phyloP scores from a whole-genome alignment of 805 yeast species.

The Allodekkera sacchari region DNA sequence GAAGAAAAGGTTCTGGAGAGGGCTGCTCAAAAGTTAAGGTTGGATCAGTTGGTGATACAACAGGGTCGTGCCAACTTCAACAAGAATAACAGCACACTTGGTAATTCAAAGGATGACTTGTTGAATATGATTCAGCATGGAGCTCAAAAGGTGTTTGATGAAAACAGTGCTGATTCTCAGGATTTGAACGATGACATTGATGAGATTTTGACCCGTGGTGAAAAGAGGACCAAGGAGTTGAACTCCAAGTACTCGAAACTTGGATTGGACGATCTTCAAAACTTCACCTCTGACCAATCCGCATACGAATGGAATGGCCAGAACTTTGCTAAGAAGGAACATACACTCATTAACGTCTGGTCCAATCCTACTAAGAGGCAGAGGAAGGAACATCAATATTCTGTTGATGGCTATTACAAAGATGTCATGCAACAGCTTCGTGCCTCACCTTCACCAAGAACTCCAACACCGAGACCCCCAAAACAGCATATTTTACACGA shows the following conservation, averaged over 20 bases:
- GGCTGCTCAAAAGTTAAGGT: conserved; percentile 87
- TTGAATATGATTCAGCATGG: conserved; percentile 96
- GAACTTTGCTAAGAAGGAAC: conserved; percentile 56
- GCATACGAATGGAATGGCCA: conserved; percentile 98
- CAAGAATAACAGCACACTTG: conserved; percentile 34
- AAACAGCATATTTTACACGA: conserved; percentile 58
- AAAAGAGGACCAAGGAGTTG: conserved; percentile 68
- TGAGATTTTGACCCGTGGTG: conserved; percentile 69
- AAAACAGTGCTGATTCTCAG: conserved; percentile 13
- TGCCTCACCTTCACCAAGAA: conserved; percentile 31
- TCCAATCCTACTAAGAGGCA: conserved; percentile 71
- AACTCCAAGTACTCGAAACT: conserved; percentile 77
- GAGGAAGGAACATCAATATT: conserved; percentile 69
- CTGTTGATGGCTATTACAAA: conserved; percentile 68
- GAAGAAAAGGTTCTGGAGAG: conserved; percentile 94
- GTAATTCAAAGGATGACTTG: conserved; percentile 73
- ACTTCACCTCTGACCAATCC: conserved; percentile 72
- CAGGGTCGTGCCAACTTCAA: conserved; percentile 63
- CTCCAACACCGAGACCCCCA: conserved; percentile 44
- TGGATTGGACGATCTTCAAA: conserved; percentile 90
- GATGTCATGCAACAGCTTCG: conserved; percentile 46
- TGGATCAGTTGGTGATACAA: conserved; percentile 93
- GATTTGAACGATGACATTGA: conserved; percentile 63
- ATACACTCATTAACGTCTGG: conserved; percentile 45
- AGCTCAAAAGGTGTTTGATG: conserved; percentile 78